A percentile compares a stretch with the other conserved stretches of the same genome.
Conservation (phyloP, 352 stramenopile genomes). For the Globisporangium barbulae region DNA sequence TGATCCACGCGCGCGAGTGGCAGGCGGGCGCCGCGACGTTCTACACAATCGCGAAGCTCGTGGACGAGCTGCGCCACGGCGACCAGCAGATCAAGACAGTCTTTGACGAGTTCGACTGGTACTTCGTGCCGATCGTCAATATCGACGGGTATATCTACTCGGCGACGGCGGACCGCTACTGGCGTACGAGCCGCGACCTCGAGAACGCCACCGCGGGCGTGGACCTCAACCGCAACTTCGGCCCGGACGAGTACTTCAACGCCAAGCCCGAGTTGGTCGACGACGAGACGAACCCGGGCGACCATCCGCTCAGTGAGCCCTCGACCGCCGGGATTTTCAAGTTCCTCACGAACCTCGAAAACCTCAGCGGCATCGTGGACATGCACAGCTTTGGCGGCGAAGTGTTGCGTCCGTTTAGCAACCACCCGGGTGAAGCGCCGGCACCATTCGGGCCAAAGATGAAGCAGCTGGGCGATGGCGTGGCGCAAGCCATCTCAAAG, state of each 20-base stretch:
- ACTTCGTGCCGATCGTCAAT: slow-evolving; percentile 79
- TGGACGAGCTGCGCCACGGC: slow-evolving; percentile 36
- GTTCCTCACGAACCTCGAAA: slow-evolving; percentile 48
- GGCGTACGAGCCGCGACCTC: slow-evolving; percentile 56
- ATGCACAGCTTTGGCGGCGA: slow-evolving; percentile 59
- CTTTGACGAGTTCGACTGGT: slow-evolving; percentile 61
- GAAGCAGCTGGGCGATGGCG: slow-evolving; percentile 36
- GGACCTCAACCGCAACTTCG: slow-evolving; percentile 77
- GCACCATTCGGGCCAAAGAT: slow-evolving; percentile 57
- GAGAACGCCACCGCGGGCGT: slow-evolving; percentile 40
- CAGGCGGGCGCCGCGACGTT: slow-evolving; percentile 43
- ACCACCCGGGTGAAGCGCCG: slow-evolving; percentile 27
- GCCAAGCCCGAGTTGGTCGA: slow-evolving; percentile 31
- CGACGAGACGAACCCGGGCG: slow-evolving; percentile 56
- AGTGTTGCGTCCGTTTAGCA: slow-evolving; percentile 67
- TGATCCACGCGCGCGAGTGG: slow-evolving; percentile 65
- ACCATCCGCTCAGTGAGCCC: slow-evolving; percentile 55
- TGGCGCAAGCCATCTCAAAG: slow-evolving; percentile 46
- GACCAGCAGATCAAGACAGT: slow-evolving; percentile 16
- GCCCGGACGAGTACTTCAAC: slow-evolving; percentile 57
- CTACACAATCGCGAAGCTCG: slow-evolving; percentile 39
- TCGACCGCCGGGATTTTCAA: slow-evolving; percentile 42
- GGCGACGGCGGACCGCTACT: slow-evolving; percentile 58
- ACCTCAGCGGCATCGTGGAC: slow-evolving; percentile 51
- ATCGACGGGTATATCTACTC: slow-evolving; percentile 78